These are phyloP conservation scores for Parachlorella kessleri DNA, from an alignment of 139 green algal genomes.

Conservation along the genomic window DNA sequence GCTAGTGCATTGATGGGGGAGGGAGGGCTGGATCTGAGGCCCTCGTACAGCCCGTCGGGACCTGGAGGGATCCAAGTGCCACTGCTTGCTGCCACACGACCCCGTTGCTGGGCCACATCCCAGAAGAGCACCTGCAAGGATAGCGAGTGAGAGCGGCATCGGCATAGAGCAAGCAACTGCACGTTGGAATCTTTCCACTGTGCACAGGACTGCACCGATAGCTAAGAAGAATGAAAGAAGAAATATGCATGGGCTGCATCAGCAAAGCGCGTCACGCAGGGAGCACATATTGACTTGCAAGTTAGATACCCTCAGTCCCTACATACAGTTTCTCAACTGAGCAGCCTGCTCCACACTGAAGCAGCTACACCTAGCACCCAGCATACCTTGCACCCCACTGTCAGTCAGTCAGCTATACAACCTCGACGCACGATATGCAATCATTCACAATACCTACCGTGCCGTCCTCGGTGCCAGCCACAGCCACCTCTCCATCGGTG, in stretches of 20 bases:
- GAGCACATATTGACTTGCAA: too few species aligned
- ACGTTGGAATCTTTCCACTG: neutral
- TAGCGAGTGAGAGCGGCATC: neutral
- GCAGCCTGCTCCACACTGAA: neutral
- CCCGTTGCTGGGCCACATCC: constrained; percentile 44
- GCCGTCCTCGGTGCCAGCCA: constrained; percentile 63
- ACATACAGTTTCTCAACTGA: too few species aligned
- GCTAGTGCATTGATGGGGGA: constrained; percentile 44
- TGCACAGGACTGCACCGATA: neutral
- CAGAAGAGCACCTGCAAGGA: constrained; percentile 48
- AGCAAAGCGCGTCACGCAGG: too few species aligned
- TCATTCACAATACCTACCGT: constrained; percentile 12
- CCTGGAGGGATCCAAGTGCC: constrained; percentile 31
- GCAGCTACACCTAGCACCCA: too few species aligned
- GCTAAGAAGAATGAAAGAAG: too few species aligned
- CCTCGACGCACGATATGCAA: neutral
- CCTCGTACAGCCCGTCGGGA: constrained; percentile 43
- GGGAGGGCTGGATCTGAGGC: constrained; percentile 18
- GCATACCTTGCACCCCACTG: neutral
- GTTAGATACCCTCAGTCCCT: too few species aligned
- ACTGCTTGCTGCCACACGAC: neutral
- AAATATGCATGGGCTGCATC: too few species aligned
- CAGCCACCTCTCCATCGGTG: constrained; percentile 47
- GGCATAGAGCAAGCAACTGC: neutral
- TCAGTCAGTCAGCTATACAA: neutral